A percentile compares a stretch with the other conserved stretches of the same genome.
Conservation (phyloP, 306 rosid species). For the Urtica urens region DNA sequence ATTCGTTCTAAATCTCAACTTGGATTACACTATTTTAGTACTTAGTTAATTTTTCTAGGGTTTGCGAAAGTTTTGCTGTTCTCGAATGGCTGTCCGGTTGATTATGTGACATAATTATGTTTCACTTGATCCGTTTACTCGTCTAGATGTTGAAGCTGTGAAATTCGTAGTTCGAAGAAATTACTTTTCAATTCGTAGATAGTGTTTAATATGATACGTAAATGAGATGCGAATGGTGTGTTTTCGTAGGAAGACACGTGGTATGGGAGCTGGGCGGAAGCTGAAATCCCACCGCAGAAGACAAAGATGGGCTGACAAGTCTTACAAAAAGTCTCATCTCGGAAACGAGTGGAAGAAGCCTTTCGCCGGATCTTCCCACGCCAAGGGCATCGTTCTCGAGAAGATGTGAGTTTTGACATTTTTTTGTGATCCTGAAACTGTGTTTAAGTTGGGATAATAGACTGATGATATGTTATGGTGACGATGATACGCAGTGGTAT, state of each 20-base stretch:
- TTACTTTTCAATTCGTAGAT: too few species aligned
- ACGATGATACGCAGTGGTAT: slow-evolving; percentile 6
- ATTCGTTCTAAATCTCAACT: too few species aligned
- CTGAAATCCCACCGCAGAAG: slow-evolving; percentile 15
- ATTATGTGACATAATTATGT: too few species aligned
- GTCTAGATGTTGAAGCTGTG: too few species aligned
- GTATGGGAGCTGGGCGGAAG: slow-evolving; percentile 16
- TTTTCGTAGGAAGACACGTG: slow-evolving; percentile 11
- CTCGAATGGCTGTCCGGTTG: too few species aligned
- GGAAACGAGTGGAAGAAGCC: slow-evolving; percentile 19
- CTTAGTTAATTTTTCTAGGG: too few species aligned
- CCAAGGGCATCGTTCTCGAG: slow-evolving; percentile 16
- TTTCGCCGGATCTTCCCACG: slow-evolving; percentile 15
- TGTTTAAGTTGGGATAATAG: not conserved
- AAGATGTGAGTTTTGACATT: slow-evolving; percentile 5
- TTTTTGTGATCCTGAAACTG: not conserved
- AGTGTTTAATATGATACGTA: too few species aligned
- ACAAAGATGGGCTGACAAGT: slow-evolving; percentile 17
- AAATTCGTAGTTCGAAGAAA: too few species aligned
- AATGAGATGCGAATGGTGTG: too few species aligned
- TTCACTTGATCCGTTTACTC: too few species aligned
- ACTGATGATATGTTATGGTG: not conserved
- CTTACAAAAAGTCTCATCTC: slow-evolving; percentile 15
- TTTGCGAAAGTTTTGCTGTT: too few species aligned
- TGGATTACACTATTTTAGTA: too few species aligned